A percentile compares a stretch with the other conserved stretches of the same genome.
These are phyloP conservation scores for Hydnum rufescens DNA, from an alignment of 768 basidiomycete genomes.

Conservation along the genomic window DNA sequence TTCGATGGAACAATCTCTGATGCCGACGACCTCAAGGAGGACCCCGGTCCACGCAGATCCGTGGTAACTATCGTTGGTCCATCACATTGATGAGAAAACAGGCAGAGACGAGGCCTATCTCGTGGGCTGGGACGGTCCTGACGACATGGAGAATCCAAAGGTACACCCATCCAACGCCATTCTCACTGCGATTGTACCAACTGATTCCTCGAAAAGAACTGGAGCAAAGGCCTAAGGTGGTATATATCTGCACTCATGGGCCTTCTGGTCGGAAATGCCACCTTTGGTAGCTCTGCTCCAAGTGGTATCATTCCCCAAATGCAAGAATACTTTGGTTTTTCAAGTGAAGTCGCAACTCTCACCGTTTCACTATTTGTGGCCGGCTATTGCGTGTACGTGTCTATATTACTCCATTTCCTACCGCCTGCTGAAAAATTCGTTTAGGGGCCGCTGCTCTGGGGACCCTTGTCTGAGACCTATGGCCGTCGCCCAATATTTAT, in stretches of 20 bases:
- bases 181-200: background rate
- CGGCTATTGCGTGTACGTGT: constrained; percentile 12
- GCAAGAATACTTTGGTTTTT: constrained; percentile 5
- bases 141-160: constrained; percentile 10
- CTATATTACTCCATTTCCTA: background rate
- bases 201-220: background rate
- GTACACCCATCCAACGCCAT: background rate
- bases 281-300: constrained; percentile 8
- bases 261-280: constrained; percentile 1
- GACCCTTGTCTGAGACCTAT: constrained; percentile 17
- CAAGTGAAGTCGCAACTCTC: constrained; percentile 4
- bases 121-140: constrained; percentile 9
- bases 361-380: constrained; percentile 11
- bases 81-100: background rate
- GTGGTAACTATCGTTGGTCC: no score
- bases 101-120: background rate
- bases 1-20: no score
- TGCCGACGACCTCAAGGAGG: no score
- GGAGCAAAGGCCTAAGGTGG: constrained; percentile 1
- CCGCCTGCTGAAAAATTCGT: background rate
- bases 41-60: no score
- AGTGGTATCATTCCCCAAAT: constrained; percentile 10
- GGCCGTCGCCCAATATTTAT: constrained; percentile 22
- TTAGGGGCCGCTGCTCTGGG: constrained; percentile 18
- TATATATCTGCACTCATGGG: background rate